A percentile compares a stretch with the other conserved stretches of the same genome.
Conservation (phyloP, 73 alveolate species). For the Diophrys sp. region DNA sequence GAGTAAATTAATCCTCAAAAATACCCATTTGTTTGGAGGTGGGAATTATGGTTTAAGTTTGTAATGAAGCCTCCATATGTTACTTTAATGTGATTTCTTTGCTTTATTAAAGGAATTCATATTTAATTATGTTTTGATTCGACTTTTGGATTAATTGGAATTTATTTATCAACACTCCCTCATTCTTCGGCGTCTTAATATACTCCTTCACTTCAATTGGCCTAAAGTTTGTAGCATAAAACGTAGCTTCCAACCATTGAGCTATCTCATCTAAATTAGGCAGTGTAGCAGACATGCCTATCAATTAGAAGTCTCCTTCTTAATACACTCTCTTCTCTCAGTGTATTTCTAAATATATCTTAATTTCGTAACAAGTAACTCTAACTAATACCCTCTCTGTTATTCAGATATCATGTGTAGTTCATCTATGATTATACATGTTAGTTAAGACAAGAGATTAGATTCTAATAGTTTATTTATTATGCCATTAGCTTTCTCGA, state of each 20-base stretch:
- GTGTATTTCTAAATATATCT: not conserved
- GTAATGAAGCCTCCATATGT: too few relatives aligned
- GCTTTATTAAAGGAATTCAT: not conserved
- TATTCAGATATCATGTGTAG: conserved; percentile 80
- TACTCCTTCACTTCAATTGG: conserved; percentile 48
- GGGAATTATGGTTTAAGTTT: too few relatives aligned
- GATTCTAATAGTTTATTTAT: conserved; percentile 24
- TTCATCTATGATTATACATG: conserved; percentile 72
- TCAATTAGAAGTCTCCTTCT: conserved; percentile 30
- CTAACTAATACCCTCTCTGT: conserved; percentile 77
- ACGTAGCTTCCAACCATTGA: conserved; percentile 63
- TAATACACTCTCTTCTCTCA: too few relatives aligned
- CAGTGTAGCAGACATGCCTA: conserved; percentile 86
- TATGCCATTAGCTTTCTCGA: conserved; percentile 54
- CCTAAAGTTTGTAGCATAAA: conserved; percentile 48
- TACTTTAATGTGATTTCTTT: too few relatives aligned
- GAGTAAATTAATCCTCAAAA: too few relatives aligned
- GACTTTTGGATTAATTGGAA: too few relatives aligned
- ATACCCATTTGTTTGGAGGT: too few relatives aligned
- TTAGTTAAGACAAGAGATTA: not conserved
- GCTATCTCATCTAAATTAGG: conserved; percentile 82
- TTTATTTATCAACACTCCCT: too few relatives aligned
- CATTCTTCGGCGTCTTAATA: conserved; percentile 14
- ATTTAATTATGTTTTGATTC: not conserved
- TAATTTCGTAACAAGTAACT: conserved; percentile 72